These are phyloP conservation scores for Cadophora luteo-olivacea DNA, from an alignment of 2,329 filamentous ascomycete genomes.

Conservation along the genomic window DNA sequence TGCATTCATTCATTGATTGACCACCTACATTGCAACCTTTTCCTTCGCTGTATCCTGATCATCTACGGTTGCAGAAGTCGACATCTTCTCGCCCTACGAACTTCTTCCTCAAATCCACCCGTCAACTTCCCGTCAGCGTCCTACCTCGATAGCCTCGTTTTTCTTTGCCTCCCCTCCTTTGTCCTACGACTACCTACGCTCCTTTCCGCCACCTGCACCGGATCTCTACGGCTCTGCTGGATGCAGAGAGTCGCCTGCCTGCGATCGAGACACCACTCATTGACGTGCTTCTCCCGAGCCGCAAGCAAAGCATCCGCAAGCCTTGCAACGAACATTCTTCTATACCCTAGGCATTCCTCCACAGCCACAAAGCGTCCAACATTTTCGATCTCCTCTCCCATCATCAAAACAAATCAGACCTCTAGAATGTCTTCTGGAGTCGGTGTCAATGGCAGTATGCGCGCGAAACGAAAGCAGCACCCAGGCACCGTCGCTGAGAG, in stretches of 20 bases:
- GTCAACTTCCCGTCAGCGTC: constrained; percentile 10
- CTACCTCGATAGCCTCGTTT: constrained; percentile 18
- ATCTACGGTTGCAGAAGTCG: not conserved
- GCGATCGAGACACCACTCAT: constrained; percentile 43
- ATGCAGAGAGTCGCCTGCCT: constrained; percentile 43
- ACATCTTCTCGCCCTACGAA: not conserved
- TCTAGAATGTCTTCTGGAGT: constrained; percentile 38
- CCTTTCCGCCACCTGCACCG: constrained; percentile 30
- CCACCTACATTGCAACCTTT: not conserved
- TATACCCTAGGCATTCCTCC: constrained; percentile 6
- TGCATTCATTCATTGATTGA: constrained; percentile 4
- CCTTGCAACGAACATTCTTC: constrained; percentile 22
- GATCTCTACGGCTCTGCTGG: constrained; percentile 33
- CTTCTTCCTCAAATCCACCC: not conserved
- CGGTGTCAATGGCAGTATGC: constrained; percentile 39
- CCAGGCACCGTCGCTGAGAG: constrained; percentile 39
- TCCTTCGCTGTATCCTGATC: not conserved
- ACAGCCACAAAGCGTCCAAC: not conserved
- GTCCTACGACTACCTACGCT: constrained; percentile 26
- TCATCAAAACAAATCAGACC: constrained; percentile 12
- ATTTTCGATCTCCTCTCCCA: not conserved
- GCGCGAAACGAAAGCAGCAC: constrained; percentile 44
- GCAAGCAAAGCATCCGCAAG: constrained; percentile 27
- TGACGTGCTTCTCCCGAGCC: constrained; percentile 41
- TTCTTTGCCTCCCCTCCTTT: constrained; percentile 1